phyloP scores from a whole-genome alignment of 371 early-diverging fungal species.

The Massospora cicadina region DNA sequence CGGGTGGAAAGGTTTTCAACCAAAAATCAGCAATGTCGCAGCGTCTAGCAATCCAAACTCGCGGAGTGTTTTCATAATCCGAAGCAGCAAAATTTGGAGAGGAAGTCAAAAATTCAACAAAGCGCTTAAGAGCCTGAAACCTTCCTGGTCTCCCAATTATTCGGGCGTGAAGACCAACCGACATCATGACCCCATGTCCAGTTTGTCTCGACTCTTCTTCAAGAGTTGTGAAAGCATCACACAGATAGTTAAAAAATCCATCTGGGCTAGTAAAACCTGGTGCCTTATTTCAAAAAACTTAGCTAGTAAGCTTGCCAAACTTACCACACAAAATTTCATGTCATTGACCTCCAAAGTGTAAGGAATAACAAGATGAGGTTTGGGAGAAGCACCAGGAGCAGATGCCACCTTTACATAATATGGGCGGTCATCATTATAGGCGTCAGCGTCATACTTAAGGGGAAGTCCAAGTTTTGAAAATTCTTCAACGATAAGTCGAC shows the following conservation, averaged over 20 bases:
- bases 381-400: background rate
- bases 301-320: background rate
- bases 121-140: background rate
- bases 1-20: constrained; percentile 4
- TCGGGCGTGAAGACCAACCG: background rate
- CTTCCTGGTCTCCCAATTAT: constrained; percentile 6
- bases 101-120: background rate
- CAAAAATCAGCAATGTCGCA: constrained; percentile 5
- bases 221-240: background rate
- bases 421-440: constrained; percentile 9
- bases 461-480: background rate
- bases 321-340: constrained; percentile 6
- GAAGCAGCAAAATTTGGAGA: background rate
- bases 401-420: constrained; percentile 1
- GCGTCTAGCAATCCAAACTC: constrained; percentile 2
- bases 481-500: background rate
- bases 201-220: background rate
- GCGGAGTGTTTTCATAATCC: background rate
- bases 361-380: constrained; percentile 5
- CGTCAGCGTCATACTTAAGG: constrained; percentile 8
- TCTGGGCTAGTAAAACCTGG: constrained; percentile 4
- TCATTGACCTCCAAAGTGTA: constrained; percentile 8
- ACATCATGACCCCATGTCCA: background rate
- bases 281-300: background rate
- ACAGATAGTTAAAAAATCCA: background rate